Evolutionary conservation across 495 filamentous ascomycete genomes (phyloP).

Genomic region (Aspergillus ostianus): DNA sequence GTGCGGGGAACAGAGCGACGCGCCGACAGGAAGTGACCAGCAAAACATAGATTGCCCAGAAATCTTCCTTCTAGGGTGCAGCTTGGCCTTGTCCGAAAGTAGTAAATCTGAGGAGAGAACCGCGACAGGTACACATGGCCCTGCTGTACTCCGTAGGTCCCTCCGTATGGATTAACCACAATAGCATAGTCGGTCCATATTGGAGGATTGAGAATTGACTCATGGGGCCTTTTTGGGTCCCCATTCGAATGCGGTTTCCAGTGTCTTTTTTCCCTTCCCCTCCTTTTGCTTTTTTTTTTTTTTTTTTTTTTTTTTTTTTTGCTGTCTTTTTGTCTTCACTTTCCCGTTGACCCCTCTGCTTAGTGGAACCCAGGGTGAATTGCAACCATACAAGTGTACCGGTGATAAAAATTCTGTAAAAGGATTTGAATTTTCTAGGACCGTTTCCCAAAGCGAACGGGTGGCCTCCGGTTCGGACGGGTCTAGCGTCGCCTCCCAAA

Average conservation of each 20-base stretch:
- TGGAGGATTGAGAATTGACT: background rate
- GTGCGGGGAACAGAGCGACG: constrained; percentile 18
- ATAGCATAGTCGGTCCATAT: background rate
- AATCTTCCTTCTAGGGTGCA: constrained; percentile 3
- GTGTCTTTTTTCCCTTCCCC: no score
- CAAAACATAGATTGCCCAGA: background rate
- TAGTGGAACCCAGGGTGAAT: constrained; percentile 5
- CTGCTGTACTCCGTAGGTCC: background rate
- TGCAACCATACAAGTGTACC: constrained; percentile 4
- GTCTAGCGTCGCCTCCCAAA: constrained; percentile 8
- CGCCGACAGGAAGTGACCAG: no score
- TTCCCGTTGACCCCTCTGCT: constrained; percentile 2
- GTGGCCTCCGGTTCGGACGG: constrained; percentile 16
- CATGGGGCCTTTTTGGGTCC: background rate
- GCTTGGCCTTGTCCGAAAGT: background rate
- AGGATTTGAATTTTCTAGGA: constrained; percentile 18
- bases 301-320: constrained; percentile 7
- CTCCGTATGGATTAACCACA: background rate
- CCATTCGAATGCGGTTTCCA: background rate
- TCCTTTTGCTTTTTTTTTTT: no score
- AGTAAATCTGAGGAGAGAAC: background rate
- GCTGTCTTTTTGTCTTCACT: constrained; percentile 3
- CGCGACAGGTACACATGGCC: background rate
- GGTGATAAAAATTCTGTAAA: constrained; percentile 9
- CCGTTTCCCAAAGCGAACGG: constrained; percentile 17